A percentile compares a stretch with the other conserved stretches of the same genome.
Evolutionary conservation across 75 land plant species (phyloP).

Genomic region (Picea sitchensis): DNA sequence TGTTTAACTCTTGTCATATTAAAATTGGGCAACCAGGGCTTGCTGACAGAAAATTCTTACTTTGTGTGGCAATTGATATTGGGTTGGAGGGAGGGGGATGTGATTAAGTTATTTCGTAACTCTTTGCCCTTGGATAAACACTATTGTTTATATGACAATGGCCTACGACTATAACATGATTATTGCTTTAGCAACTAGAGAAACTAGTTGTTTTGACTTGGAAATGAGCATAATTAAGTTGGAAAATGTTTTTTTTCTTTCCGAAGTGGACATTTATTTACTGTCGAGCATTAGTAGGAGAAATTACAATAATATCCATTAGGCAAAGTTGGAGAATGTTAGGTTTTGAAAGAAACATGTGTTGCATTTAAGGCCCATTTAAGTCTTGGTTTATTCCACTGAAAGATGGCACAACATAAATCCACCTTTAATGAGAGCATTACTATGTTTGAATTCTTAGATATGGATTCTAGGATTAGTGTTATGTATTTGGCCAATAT

Average conservation of each 20-base stretch:
- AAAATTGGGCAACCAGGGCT: neutral
- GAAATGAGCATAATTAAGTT: neutral
- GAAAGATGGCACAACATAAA: too few relatives aligned
- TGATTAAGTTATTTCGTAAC: neutral
- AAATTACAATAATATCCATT: too few relatives aligned
- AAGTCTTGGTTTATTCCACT: too few relatives aligned
- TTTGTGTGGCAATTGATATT: neutral
- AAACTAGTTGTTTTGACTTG: neutral
- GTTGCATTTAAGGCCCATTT: too few relatives aligned
- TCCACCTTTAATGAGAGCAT: neutral
- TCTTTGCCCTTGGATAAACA: neutral
- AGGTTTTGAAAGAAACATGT: too few relatives aligned
- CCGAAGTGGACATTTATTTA: too few relatives aligned
- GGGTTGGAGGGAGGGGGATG: neutral
- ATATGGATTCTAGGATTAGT: neutral
- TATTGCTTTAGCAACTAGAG: neutral
- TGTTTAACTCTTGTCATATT: neutral
- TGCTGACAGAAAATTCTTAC: neutral
- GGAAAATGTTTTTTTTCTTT: too few relatives aligned
- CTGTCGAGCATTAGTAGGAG: too few relatives aligned
- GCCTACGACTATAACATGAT: neutral
- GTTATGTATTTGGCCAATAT: neutral
- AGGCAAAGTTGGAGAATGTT: too few relatives aligned
- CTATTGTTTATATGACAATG: neutral
- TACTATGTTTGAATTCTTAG: neutral